Evolutionary conservation across 2,329 filamentous ascomycete species (phyloP), one percentile per base, ranked within the genome.

Genomic region (Calonectria hongkongensis): DNA sequence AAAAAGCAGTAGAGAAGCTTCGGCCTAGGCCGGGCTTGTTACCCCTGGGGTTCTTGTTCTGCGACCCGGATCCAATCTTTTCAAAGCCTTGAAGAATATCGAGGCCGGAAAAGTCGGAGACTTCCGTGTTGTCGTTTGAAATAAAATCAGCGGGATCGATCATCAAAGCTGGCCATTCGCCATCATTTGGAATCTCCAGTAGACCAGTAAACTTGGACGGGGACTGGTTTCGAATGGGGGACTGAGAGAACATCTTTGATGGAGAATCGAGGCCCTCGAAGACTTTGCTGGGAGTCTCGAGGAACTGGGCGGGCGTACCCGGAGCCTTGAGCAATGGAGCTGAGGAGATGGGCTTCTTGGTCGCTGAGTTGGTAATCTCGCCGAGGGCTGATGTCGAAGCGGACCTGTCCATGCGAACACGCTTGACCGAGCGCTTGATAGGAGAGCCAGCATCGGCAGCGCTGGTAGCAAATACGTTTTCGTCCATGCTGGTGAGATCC

Each of bases 21-120:
- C 82, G 79, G 43, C 79, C 78, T 15, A 83, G 60, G 7, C 74
- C 67, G 21, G 81, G 81, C 50, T 83, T 83, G 58, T 68, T 78
- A 69, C 68, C 75, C 70, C 79, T 79, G 41, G 79, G 73, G 21
- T 51, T 50, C 48, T 82, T 83, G 72, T 81, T 69, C 74, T 85
- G 81, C 36, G 81, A 80, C 75, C 81, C 86, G 56, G 87, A 85
- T 58, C 93, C 93, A 81, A 95, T 95, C 85, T 92, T 94, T 81
- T 93, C 91, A 79, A 95, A 95, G 12, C 93, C 93, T 80, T 94
- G 92, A 56, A 94, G 88, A 75, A 95, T 92, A 78, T 95, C 94
- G 64, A 95, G 88, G 1, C 89, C 91, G 16, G 89, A 84, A 72
- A 87, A 87, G 51, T 92, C 91, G 71, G 90, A 87, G 3, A 86